phyloP scores from a whole-genome alignment of 306 rosid genomes.

The Cucurbita argyrosperma region DNA sequence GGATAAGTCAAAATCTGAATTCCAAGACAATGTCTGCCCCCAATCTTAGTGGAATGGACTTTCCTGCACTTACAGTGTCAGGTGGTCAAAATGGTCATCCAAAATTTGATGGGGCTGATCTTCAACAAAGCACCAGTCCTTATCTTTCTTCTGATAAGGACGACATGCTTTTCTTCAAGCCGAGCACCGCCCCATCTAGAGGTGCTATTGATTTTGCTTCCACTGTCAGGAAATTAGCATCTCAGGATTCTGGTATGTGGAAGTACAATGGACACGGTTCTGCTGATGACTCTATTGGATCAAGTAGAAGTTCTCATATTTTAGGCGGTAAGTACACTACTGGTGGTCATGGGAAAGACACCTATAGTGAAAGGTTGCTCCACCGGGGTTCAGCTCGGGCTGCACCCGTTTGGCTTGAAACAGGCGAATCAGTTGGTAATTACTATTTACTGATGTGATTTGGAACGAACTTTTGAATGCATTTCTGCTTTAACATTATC shows the following conservation, averaged over 20 bases:
- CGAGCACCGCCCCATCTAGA: conserved; percentile 54
- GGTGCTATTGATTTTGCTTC: conserved; percentile 80
- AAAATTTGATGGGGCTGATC: conserved; percentile 50
- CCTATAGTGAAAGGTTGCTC: conserved; percentile 50
- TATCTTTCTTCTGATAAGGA: conserved; percentile 58
- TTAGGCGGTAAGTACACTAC: conserved; percentile 38
- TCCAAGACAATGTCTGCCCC: conserved; percentile 61
- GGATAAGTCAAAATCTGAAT: conserved; percentile 52
- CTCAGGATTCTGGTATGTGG: conserved; percentile 89
- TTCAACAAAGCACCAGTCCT: conserved; percentile 49
- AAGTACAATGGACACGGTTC: conserved; percentile 68
- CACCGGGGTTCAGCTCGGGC: conserved; percentile 56
- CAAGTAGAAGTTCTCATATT: conserved; percentile 62
- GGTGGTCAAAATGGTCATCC: conserved; percentile 39
- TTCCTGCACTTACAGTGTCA: conserved; percentile 59
- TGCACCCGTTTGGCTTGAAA: conserved; percentile 92
- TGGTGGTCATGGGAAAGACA: conserved; percentile 53
- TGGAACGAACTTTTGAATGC: conserved; percentile 10
- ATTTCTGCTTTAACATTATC: conserved; percentile 35
- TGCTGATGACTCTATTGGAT: conserved; percentile 58
- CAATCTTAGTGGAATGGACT: conserved; percentile 67
- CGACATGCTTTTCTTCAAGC: conserved; percentile 50
- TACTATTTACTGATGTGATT: conserved; percentile 23
- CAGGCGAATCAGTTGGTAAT: conserved; percentile 96
- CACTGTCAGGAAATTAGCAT: conserved; percentile 82